Base-by-base conservation (phyloP, 129 eudicot genomes). In the Deinandra increscens region DNA sequence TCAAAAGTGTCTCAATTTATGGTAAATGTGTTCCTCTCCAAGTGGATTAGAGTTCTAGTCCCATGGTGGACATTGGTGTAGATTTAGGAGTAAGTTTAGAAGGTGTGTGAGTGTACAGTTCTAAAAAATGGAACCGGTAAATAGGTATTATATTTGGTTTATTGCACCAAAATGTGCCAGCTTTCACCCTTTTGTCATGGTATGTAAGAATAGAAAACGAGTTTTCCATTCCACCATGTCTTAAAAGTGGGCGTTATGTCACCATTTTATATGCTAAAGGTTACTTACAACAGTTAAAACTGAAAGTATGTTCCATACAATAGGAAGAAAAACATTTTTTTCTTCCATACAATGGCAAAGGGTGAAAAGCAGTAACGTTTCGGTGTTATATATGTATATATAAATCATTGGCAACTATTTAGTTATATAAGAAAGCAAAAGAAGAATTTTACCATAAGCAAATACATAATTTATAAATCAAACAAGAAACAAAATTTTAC, bases 401-500 rank as follows among this genome's bases (percentile, higher is more conserved):
- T 41, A 10, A 1, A 8, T 3, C 12, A 8, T 3, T 8, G 2
- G 1, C 7, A 46, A 46, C 17, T n/a, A 49, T 1, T n/a, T 17
- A 48, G 11, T 6, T 44, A 11, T 0, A 4, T 26, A 26, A 26
- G 3, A 45, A 13, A 17, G 58, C 33, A 54, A 54, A 12, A 12
- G 18, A 56, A 59, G 42, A 59, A 13, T 14, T 29, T 23, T 22
- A 22, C 61, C 37, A 22, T 55, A 55, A 55, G 37, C 37, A 23
- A 55, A 23, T 37, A 22, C 8, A 4, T 22, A 23, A 23, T 23
- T 10, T 4, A 55, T 55, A 7, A 55, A 56, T 12, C 6, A 56
- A 56, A 56, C 1, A 56, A 56, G 4, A 29, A 13, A 33, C 11
- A 60, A 66, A 48, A 41, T 46, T 68, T 56, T 87, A 91, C 97